These are phyloP conservation scores for Andrographis paniculata DNA, from an alignment of 305 asterid species.

Conservation along the genomic window DNA sequence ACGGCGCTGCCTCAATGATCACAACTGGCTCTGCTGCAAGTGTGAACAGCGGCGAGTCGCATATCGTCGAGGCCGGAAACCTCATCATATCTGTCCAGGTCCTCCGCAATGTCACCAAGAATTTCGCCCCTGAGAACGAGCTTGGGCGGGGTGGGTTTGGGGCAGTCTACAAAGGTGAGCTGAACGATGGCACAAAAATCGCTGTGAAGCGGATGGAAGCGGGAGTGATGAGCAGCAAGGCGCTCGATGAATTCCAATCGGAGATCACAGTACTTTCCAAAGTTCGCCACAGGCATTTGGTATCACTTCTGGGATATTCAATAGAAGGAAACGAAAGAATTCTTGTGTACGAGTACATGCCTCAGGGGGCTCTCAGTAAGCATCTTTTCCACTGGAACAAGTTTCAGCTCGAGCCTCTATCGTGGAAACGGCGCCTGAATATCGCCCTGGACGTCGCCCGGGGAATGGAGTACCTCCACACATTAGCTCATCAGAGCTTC, in stretches of 20 bases:
- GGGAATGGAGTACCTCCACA: conserved; percentile 81
- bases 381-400: conserved; percentile 82
- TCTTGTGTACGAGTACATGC: conserved; percentile 78
- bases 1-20: conserved; percentile 32
- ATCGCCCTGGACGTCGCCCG: conserved; percentile 87
- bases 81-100: conserved; percentile 69
- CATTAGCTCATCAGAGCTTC: conserved; percentile 73
- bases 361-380: conserved; percentile 77
- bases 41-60: conserved; percentile 45
- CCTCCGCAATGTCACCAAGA: conserved; percentile 64
- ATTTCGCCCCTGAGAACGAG: conserved; percentile 71
- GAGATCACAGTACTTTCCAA: conserved; percentile 80
- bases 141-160: conserved; percentile 96
- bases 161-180: conserved; percentile 72
- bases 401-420: conserved; percentile 61
- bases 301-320: conserved; percentile 73
- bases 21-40: conserved; percentile 54
- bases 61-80: conserved; percentile 60
- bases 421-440: conserved; percentile 82
- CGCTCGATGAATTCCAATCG: conserved; percentile 64
- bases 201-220: conserved; percentile 91
- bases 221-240: conserved; percentile 61
- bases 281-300: conserved; percentile 81
- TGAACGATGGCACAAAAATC: conserved; percentile 77
- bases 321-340: conserved; percentile 67